Conservation (phyloP, 768 basidiomycete species). For the Cystobasidium onofrii region DNA sequence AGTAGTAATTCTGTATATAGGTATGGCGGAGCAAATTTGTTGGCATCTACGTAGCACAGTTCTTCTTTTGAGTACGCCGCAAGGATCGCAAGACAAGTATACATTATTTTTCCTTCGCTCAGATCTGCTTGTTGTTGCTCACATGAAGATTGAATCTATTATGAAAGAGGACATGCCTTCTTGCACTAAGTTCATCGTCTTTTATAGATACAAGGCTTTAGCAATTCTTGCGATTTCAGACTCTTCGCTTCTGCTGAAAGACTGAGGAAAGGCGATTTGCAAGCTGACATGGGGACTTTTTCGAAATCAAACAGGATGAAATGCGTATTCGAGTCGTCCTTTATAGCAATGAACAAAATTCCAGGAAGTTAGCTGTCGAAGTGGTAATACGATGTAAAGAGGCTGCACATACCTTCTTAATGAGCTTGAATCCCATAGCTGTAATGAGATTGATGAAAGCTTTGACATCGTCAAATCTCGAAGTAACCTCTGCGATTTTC, state of each 20-base stretch:
- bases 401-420: constrained; percentile 54
- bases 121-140: no score
- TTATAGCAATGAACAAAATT: neutral
- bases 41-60: neutral
- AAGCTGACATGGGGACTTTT: constrained; percentile 51
- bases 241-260: constrained; percentile 44
- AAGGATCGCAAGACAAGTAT: neutral
- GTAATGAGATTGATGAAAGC: constrained; percentile 59
- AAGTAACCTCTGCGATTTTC: constrained; percentile 80
- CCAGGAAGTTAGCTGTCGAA: neutral
- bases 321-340: constrained; percentile 77
- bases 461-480: constrained; percentile 63
- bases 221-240: constrained; percentile 58
- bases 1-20: neutral
- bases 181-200: constrained; percentile 55
- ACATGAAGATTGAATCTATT: no score
- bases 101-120: no score
- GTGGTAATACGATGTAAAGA: no score
- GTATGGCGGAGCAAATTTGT: neutral
- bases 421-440: constrained; percentile 65
- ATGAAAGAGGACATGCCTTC: no score
- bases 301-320: constrained; percentile 75
- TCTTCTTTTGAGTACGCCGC: neutral
- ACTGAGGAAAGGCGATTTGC: constrained; percentile 41
- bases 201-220: constrained; percentile 91